Percentiles rank a stretch among this genome's conserved stretches.
These are phyloP conservation scores for Taiozyma sp. DNA, from an alignment of 1,139 yeast genomes.

Conservation along the genomic window DNA sequence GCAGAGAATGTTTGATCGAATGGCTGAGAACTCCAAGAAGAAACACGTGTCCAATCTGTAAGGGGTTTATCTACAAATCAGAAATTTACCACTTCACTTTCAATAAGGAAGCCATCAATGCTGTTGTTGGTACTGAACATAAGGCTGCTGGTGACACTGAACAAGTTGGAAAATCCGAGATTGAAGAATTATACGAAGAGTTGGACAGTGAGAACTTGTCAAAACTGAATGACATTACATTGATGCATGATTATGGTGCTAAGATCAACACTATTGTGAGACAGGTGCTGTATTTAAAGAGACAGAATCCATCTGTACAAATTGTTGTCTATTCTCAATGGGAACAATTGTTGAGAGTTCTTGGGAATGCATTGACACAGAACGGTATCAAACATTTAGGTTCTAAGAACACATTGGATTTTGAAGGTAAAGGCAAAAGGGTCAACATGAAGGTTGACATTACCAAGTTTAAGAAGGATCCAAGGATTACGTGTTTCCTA, in stretches of 20 bases:
- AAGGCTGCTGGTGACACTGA: conserved; percentile 18
- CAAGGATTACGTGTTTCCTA: conserved; percentile 72
- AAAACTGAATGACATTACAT: conserved; percentile 42
- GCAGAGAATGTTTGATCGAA: conserved; percentile 66
- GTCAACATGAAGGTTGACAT: conserved; percentile 39
- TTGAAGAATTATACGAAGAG: conserved; percentile 19
- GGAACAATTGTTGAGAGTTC: conserved; percentile 64
- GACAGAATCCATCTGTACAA: conserved; percentile 61
- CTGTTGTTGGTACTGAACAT: conserved; percentile 10
- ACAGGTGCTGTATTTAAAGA: conserved; percentile 59
- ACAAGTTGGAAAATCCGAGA: conserved; percentile 42
- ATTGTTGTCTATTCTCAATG: conserved; percentile 87
- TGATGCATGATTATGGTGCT: conserved; percentile 63
- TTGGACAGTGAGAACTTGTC: conserved; percentile 37
- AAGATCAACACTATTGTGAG: conserved; percentile 81
- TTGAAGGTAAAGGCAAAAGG: conserved; percentile 2
- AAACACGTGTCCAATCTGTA: conserved; percentile 75
- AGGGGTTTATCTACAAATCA: conserved; percentile 36
- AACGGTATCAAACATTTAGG: conserved; percentile 49
- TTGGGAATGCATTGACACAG: conserved; percentile 62
- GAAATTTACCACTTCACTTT: conserved; percentile 52
- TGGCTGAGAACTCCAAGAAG: conserved; percentile 53
- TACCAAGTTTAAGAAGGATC: conserved; percentile 60
- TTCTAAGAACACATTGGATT: conserved; percentile 9
- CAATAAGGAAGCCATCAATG: conserved; percentile 17